Evolutionary conservation across 2,329 filamentous ascomycete genomes (phyloP), one percentile per base, ranked within the genome.

Genomic region (Aspergillus hortae): DNA sequence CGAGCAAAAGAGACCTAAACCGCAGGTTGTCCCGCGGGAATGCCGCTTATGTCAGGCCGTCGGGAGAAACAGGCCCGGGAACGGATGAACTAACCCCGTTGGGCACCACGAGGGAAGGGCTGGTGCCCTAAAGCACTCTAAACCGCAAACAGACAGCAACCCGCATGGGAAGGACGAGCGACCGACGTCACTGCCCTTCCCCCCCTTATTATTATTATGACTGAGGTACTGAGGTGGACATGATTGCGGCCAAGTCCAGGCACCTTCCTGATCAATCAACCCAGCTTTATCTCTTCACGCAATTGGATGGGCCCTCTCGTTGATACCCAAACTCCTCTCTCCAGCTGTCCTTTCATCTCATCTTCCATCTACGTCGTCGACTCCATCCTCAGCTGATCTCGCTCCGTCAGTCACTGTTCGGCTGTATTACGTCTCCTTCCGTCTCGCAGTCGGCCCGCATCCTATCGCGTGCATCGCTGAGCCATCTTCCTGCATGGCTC

Each of bases 401-500:
- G 27, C 15, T 33, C n/a, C 35, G 35, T 38, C 35, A 38, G 27
- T 30, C 10, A 10, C 9, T 30, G 27, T 30, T 30, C 9, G 27
- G 27, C 46, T n/a, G 21, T 30, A 23, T 32, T 23, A 17, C 38
- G 35, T 49, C 40, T 23, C 32, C 19, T 36, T 38, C 33, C 48
- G 46, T 48, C 41, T 48, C 45, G n/a, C 27, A 61, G 55, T 56
- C 58, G 49, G 50, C 55, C 57, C 59, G 57, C 62, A 56, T 61
- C 56, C 50, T 62, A 64, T 65, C 63, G 65, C 61, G 64, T 65
- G 61, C 61, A 30, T 54, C 52, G 50, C 47, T 17, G 48, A 44
- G 42, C 52, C 45, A 48, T 57, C 46, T 46, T 57, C 47, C 60
- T 68, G 67, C 52, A 70, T 70, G 67, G 64, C 55, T 56, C 49